phyloP scores from a whole-genome alignment of 768 basidiomycete genomes.

The Leccinum broughii region DNA sequence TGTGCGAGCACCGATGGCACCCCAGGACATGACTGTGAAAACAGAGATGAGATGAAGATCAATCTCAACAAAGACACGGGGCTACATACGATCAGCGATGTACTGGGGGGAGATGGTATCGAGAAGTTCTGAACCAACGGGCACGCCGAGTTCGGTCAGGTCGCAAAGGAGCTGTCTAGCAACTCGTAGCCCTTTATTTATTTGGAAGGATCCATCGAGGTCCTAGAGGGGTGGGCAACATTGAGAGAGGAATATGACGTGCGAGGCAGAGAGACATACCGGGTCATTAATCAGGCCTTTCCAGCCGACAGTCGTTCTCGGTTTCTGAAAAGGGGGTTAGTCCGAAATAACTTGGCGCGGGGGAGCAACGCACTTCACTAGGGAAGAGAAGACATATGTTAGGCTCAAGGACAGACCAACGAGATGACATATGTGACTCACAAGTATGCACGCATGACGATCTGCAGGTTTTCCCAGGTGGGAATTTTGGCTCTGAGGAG shows the following conservation, averaged over 20 bases:
- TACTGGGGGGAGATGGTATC: slow-evolving; percentile 85
- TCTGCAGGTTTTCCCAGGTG: slow-evolving; percentile 73
- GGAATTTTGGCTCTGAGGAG: slow-evolving; percentile 67
- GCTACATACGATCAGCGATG: slow-evolving; percentile 67
- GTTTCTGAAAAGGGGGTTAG: slow-evolving; percentile 61
- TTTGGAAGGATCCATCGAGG: slow-evolving; percentile 90
- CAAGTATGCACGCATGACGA: slow-evolving; percentile 98
- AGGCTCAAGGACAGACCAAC: slow-evolving; percentile 23
- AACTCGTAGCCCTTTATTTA: slow-evolving; percentile 93
- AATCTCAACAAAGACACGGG: not conserved
- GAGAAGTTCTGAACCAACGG: slow-evolving; percentile 92
- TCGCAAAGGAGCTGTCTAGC: slow-evolving; percentile 90
- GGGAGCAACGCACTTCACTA: slow-evolving; percentile 39
- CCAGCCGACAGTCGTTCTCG: slow-evolving; percentile 96
- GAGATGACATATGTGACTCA: slow-evolving; percentile 43
- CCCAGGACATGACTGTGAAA: slow-evolving; percentile 74
- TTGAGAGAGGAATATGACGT: not conserved
- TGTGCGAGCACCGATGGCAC: slow-evolving; percentile 95
- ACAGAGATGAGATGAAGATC: not conserved
- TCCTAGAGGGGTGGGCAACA: slow-evolving; percentile 37
- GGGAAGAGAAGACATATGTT: slow-evolving; percentile 33
- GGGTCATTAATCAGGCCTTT: slow-evolving; percentile 96
- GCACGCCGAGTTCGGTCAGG: slow-evolving; percentile 84
- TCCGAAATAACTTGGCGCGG: not conserved
- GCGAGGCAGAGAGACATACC: slow-evolving; percentile 13